Evolutionary conservation across 306 rosid species (phyloP), one percentile per base, ranked within the genome.

Genomic region (Vachellia collinsii): DNA sequence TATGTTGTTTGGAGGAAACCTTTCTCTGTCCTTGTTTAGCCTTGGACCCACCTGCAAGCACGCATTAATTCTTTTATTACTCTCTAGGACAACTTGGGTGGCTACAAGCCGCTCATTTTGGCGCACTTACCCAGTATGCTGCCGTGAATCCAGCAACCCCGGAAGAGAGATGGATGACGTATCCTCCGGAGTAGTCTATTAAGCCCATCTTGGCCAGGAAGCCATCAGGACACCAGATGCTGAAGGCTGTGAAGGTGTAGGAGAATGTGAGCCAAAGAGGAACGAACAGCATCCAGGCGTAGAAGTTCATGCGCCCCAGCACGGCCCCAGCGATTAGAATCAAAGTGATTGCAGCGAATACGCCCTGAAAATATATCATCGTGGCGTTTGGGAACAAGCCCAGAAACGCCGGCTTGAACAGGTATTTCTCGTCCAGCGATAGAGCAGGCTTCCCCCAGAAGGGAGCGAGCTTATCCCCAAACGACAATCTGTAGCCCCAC

Each of bases 81-180:
- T 29, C 34, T 29, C 34, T 29, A 29, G 34, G 34, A 29, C 34
- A 29, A 29, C 34, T 29, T 29, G 34, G 34, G 34, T 29, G 34
- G 34, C 34, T 29, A 29, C n/a, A n/a, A n/a, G 34, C 34, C 34
- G 34, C 1, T 29, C 34, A 29, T 1, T 29, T 29, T 29, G 34
- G 34, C 34, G 1, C 34, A 9, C 44, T 41, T 69, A 87, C 90
- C 90, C 90, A 84, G 63, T 41, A 87, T 42, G 90, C 90, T 19
- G 88, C 88, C 1, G 90, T 87, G 80, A 87, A 87, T 50, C 90
- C 90, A 37, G 90, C 90, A 63, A 87, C 86, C 16, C 90, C 90
- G 8, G 90, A 87, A 62, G 90, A 79, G 77, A 87, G 56, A 85
- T 87, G 90, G 22, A 87, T 85, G 0, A 87, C 90, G 77, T 84